Evolutionary conservation across 192 early-diverging fungal genomes (phyloP), one percentile per base, ranked within the genome.

Genomic region (Entomortierella parvispora): DNA sequence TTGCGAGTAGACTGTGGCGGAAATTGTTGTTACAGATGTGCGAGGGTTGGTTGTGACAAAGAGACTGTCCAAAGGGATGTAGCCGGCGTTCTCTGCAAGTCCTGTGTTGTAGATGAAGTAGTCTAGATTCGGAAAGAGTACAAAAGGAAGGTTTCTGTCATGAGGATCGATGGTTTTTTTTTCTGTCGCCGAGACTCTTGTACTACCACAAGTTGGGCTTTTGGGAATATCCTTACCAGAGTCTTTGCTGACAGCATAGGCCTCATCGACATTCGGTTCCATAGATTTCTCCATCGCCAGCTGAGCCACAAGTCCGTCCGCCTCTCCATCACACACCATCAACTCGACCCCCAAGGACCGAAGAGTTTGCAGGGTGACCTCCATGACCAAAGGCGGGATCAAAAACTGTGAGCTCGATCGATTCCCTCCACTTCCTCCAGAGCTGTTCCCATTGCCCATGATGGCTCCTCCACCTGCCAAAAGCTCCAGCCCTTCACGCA

Each of bases 321-420:
- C 85, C 57, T 87, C 85, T 45, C 69, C 75, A 37, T 78, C 65
- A 45, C 83, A 83, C 4, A 81, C 69, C 44, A 77, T 56, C 0
- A 84, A 18, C 11, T 72, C 60, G 18, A 84, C 66, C 8, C 62
- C 81, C 2, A 80, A 43, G n/a, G 77, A 58, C 18, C 76, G 65
- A 9, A 84, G 28, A 9, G 81, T 80, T 20, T 79, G 75, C 3
- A 87, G 28, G 0, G 75, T 79, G 17, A 77, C 70, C 55, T 87
- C 85, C 43, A 84, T 55, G 12, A 82, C 82, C 44, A 87, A 32
- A 2, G 81, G 75, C 20, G 85, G 85, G 25, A 86, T 83, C n/a
- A 86, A 25, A 40, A 80, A 86, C 43, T 77, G 54, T 7, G 42
- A 79, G 22, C 15, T 75, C 23, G 58, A 60, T 52, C 63, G 68